Percentiles rank a stretch among this genome's conserved stretches.
phyloP scores from a whole-genome alignment of 768 basidiomycete species.

The Trametes elegans region DNA sequence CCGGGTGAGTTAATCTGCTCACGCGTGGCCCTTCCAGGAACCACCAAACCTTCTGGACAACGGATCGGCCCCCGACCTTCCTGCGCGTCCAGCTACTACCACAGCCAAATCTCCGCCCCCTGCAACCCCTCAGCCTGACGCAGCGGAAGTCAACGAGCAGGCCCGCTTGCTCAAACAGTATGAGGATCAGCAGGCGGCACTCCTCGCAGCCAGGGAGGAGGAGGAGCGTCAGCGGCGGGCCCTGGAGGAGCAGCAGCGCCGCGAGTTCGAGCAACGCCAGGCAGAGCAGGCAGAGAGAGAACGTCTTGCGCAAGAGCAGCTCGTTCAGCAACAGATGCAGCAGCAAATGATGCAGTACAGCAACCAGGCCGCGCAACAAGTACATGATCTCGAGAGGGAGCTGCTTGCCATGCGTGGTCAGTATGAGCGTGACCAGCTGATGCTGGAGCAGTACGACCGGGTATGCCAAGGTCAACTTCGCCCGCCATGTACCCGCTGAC shows the following conservation, averaged over 20 bases:
- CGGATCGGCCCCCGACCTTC: slow-evolving; percentile 82
- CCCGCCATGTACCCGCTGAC: neutral
- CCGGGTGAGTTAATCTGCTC: neutral
- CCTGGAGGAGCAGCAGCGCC: slow-evolving; percentile 72
- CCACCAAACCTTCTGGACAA: slow-evolving; percentile 91
- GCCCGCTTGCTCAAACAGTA: slow-evolving; percentile 94
- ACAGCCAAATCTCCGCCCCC: slow-evolving; percentile 60
- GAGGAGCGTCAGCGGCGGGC: slow-evolving; percentile 83
- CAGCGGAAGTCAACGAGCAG: slow-evolving; percentile 81
- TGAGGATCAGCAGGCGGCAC: slow-evolving; percentile 89
- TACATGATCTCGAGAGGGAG: slow-evolving; percentile 84
- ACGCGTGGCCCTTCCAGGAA: slow-evolving; percentile 60
- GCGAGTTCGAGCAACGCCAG: slow-evolving; percentile 89
- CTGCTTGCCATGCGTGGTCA: slow-evolving; percentile 92
- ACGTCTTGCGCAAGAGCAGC: slow-evolving; percentile 83
- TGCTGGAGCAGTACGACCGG: slow-evolving; percentile 95
- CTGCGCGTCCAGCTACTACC: slow-evolving; percentile 68
- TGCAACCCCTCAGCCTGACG: slow-evolving; percentile 65
- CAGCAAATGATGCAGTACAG: slow-evolving; percentile 81
- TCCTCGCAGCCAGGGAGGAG: slow-evolving; percentile 76
- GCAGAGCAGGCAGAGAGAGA: slow-evolving; percentile 85
- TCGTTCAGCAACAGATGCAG: slow-evolving; percentile 80
- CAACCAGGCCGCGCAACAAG: slow-evolving; percentile 73
- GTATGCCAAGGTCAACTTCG: slow-evolving; percentile 44
- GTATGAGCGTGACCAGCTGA: slow-evolving; percentile 96